Percentiles rank a stretch among this genome's conserved stretches.
Conservation (phyloP, 78 protist genomes). For the slime mould (Dictyostelium discoideum) region DNA sequence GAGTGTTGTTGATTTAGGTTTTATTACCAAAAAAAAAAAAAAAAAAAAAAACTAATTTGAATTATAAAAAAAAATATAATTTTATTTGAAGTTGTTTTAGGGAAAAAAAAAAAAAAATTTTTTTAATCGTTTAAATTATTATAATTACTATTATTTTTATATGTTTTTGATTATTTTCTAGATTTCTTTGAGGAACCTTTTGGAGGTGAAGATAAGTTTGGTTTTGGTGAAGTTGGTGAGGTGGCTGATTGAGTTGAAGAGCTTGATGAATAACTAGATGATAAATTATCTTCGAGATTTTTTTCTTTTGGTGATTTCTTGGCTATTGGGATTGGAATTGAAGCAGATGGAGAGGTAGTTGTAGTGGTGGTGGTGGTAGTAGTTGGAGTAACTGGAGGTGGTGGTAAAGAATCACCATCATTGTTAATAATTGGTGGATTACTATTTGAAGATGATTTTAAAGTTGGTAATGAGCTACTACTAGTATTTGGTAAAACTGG, state of each 20-base stretch:
- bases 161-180: not conserved
- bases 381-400: not conserved
- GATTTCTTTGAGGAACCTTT: conserved; percentile 9
- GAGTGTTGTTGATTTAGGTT: too few relatives aligned
- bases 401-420: not conserved
- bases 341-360: not conserved
- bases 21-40: too few relatives aligned
- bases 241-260: not conserved
- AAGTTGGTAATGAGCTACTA: not conserved
- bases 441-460: not conserved
- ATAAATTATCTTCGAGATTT: not conserved
- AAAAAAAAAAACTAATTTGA: too few relatives aligned
- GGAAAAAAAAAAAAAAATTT: not conserved
- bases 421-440: not conserved
- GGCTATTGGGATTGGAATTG: conserved; percentile 1
- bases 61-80: not conserved
- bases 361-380: not conserved
- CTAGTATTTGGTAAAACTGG: not conserved
- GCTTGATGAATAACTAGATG: not conserved
- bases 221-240: conserved; percentile 22
- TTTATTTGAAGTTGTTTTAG: not conserved
- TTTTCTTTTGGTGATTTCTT: not conserved
- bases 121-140: not conserved
- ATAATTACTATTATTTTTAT: not conserved
- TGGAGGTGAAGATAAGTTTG: conserved; percentile 23